A percentile compares a stretch with the other conserved stretches of the same genome.
phyloP scores from a whole-genome alignment of 192 early-diverging fungal genomes.

The Linnemannia zychae region DNA sequence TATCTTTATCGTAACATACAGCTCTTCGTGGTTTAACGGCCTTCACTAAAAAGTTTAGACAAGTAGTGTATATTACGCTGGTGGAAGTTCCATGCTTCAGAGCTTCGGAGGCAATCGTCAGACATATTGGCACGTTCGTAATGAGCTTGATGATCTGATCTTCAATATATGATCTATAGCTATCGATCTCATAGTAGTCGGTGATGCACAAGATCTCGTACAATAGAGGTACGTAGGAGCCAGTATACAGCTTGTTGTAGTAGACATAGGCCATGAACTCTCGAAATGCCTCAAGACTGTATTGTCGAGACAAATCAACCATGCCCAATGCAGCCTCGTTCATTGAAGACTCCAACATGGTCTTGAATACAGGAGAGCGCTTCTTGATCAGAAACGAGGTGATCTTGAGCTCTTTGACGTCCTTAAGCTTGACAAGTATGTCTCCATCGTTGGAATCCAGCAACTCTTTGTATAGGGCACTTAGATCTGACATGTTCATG shows the following conservation, averaged over 20 bases:
- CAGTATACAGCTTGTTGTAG: constrained; percentile 22
- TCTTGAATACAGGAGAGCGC: constrained; percentile 30
- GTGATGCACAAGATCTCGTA: constrained; percentile 27
- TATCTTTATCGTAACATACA: neutral
- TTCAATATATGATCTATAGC: constrained; percentile 7
- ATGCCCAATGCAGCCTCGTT: constrained; percentile 15
- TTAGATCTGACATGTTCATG: neutral
- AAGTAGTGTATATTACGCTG: neutral
- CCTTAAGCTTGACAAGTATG: constrained; percentile 29
- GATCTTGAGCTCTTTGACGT: constrained; percentile 20
- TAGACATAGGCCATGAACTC: constrained; percentile 24
- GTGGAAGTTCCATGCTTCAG: constrained; percentile 28
- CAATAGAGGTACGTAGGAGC: constrained; percentile 24
- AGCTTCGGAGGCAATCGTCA: constrained; percentile 26
- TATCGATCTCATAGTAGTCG: constrained; percentile 20
- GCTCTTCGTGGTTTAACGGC: neutral
- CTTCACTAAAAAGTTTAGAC: constrained; percentile 9
- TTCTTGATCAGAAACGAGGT: constrained; percentile 27
- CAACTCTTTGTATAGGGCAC: constrained; percentile 13
- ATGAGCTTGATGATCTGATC: constrained; percentile 23
- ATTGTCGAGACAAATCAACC: constrained; percentile 21
- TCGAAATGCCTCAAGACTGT: constrained; percentile 20
- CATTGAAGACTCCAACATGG: constrained; percentile 28
- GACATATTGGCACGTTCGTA: constrained; percentile 21
- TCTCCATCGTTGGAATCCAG: constrained; percentile 25